phyloP scores from a whole-genome alignment of 2,329 filamentous ascomycete genomes.

The Orbilia quercus region DNA sequence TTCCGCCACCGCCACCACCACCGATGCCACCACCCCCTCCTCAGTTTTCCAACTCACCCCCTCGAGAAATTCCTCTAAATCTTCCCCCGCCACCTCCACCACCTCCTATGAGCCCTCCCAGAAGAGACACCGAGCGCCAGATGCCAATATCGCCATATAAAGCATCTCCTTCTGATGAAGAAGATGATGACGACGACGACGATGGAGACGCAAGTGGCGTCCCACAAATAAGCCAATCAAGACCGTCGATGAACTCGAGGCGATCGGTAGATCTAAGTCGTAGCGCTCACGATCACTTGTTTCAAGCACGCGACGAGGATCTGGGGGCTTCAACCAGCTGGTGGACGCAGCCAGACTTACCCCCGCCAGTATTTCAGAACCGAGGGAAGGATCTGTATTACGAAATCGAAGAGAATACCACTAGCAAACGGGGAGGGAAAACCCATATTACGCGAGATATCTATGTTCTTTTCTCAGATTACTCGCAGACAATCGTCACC shows the following conservation, averaged over 20 bases:
- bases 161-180: constrained; percentile 21
- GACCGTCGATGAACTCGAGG: constrained; percentile 45
- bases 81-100: constrained; percentile 75
- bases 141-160: constrained; percentile 45
- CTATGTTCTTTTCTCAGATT: constrained; percentile 92
- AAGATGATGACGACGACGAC: constrained; percentile 19
- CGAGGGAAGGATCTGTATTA: constrained; percentile 80
- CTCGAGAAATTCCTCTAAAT: constrained; percentile 7
- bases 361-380: constrained; percentile 83
- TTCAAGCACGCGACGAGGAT: constrained; percentile 88
- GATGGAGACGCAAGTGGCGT: constrained; percentile 25
- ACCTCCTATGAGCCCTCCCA: constrained; percentile 65
- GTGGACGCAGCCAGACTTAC: constrained; percentile 84
- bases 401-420: constrained; percentile 81
- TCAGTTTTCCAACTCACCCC: constrained; percentile 52
- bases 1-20: constrained; percentile 74
- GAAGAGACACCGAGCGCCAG: constrained; percentile 21
- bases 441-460: constrained; percentile 80
- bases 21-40: constrained; percentile 74
- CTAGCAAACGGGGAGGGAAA: constrained; percentile 76
- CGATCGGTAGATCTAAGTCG: constrained; percentile 80
- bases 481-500: constrained; percentile 91
- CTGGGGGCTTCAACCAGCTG: constrained; percentile 78
- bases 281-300: constrained; percentile 75
- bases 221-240: constrained; percentile 57